Conservation (phyloP, 2,329 filamentous ascomycete species). For the Curvularia spicifera region DNA sequence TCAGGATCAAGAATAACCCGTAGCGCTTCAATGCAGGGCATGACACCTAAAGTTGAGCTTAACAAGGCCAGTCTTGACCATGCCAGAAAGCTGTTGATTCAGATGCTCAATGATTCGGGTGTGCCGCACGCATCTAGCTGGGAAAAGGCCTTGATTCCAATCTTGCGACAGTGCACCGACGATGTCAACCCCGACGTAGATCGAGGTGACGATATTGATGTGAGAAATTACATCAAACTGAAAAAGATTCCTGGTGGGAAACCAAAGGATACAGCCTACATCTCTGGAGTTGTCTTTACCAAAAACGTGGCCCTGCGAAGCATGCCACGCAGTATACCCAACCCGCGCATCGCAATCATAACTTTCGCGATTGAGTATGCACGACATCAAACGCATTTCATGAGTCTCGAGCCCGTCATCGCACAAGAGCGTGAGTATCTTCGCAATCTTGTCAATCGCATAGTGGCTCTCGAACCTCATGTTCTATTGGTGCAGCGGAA, state of each 20-base stretch:
- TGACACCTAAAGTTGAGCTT: constrained; percentile 78
- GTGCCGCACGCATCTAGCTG: constrained; percentile 78
- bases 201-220: constrained; percentile 92
- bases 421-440: constrained; percentile 95
- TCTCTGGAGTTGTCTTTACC: constrained; percentile 95
- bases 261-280: constrained; percentile 91
- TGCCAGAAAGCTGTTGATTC: constrained; percentile 81
- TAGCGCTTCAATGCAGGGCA: constrained; percentile 83
- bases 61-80: constrained; percentile 88
- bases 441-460: constrained; percentile 87
- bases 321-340: constrained; percentile 85
- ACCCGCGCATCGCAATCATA: constrained; percentile 88
- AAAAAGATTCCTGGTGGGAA: constrained; percentile 94
- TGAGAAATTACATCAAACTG: constrained; percentile 94
- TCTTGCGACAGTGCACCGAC: constrained; percentile 87
- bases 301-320: constrained; percentile 96
- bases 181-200: constrained; percentile 94
- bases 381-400: constrained; percentile 90
- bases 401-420: constrained; percentile 96
- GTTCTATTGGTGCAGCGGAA: constrained; percentile 91
- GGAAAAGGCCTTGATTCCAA: constrained; percentile 89
- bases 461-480: constrained; percentile 82
- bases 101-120: constrained; percentile 78
- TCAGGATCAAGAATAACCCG: constrained; percentile 59
- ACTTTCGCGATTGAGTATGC: constrained; percentile 97